Base-by-base conservation (phyloP, 2,329 filamentous ascomycete genomes). In the Torrubiella hemipterigena region DNA sequence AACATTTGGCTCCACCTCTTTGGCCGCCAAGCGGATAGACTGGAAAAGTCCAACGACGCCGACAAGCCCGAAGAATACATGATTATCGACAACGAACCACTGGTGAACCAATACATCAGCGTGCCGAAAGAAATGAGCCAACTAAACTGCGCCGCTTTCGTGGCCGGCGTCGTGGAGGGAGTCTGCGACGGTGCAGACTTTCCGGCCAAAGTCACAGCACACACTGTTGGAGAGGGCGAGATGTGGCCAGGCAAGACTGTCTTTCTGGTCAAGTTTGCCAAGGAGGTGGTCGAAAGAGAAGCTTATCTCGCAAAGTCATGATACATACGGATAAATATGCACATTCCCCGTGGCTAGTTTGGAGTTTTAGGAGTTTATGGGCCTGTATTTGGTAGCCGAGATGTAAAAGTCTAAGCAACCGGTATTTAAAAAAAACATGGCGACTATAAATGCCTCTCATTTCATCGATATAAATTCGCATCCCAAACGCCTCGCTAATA, bases 241-340 rank as follows among this genome's bases (percentile, higher is more conserved):
- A 79, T 96, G 75, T 96, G 89, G 87, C 91, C 91, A 0, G 84
- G 83, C 20, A 84, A 91, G 64, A 98, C 91, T 26, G 87, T 98
- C 19, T 98, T 95, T 51, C 56, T 98, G 53, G 77, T 98, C 49
- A 86, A 89, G 58, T 98, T 98, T 52, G 77, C 83, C 42, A 68
- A 77, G n/a, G 82, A 85, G 54, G 89, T 96, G 25, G 64, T 96
- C 54, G 89, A 96, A 63, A 67, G 91, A 52, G 91, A 98, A 66
- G 78, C 78, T 38, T 81, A 85, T 46, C 54, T 93, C 45, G 79
- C 75, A 36, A 75, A 79, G 58, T 58, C 48, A 32, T 66, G 39
- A 32, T n/a, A n/a, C n/a, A 21, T 12, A 25, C 7, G 6, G n/a
- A 17, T 16, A 17, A 13, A 15, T 17, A 31, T 18, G 29, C 30